Evolutionary conservation across 305 asterid genomes (phyloP), one percentile per base, ranked within the genome.

Genomic region (Solanum hybrid): DNA sequence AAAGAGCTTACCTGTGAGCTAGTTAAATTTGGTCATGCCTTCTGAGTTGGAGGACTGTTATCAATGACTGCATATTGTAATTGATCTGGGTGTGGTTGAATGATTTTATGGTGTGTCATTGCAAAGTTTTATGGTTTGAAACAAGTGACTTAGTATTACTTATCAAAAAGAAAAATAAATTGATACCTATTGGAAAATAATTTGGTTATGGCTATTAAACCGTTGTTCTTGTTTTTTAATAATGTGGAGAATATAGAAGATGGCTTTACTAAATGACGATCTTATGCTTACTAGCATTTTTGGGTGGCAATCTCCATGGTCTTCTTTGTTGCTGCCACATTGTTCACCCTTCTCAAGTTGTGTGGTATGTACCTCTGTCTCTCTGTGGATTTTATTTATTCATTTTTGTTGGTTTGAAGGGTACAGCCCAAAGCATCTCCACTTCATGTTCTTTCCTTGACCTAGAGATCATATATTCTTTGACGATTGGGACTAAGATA

Each of bases 231-330:
- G 26, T 75, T 42, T 56, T 89, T 73, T 60, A 71, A 31, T 87
- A 77, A 86, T 91, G 88, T 75, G 82, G 91, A 73, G 72, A 86
- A 71, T 60, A 60, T 56, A 56, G 73, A 91, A 66, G 79, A 78
- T 79, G 42, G 51, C 79, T 29, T 89, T 87, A 77, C 86, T 91
- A 32, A 90, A 86, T 90, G 88, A 89, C 71, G 88, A 72, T 86
- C 89, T 88, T 91, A 64, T 90, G 90, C 78, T 89, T 88, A n/a
- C 89, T 94, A 98, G 99, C 99, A 96, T 92, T 98, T 98, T 92
- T 98, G 99, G 99, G 99, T 98, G 60, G 99, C 99, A 9, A 95
- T 96, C 93, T 96, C 99, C 82, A 98, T 98, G 99, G 94, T 96
- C 90, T 96, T 98, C 97, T 96, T 98, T 93, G 89, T 96, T 88